phyloP scores from a whole-genome alignment of 2,329 filamentous ascomycete genomes.

The Fusarium equiseti region DNA sequence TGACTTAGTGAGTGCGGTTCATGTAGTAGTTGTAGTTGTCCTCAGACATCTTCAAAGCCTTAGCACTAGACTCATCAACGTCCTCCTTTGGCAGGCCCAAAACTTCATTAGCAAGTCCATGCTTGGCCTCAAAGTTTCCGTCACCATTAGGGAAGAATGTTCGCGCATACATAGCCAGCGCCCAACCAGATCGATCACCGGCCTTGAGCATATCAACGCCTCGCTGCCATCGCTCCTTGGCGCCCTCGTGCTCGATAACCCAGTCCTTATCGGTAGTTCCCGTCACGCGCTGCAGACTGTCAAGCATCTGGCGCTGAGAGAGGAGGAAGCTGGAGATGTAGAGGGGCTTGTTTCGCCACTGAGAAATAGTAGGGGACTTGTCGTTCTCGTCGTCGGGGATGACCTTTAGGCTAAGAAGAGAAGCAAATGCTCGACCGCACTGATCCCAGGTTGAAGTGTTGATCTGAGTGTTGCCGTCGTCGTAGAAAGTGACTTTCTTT shows the following conservation, averaged over 20 bases:
- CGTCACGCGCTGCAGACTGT: slow-evolving; percentile 68
- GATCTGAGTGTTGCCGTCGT: slow-evolving; percentile 68
- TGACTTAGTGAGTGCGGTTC: slow-evolving; percentile 9
- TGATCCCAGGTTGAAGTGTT: slow-evolving; percentile 71
- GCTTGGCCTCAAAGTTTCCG: slow-evolving; percentile 57
- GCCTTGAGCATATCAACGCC: slow-evolving; percentile 59
- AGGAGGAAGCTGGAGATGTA: slow-evolving; percentile 68
- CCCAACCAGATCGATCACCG: slow-evolving; percentile 58
- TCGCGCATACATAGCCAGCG: slow-evolving; percentile 65
- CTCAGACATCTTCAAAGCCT: slow-evolving; percentile 58
- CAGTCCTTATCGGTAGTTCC: slow-evolving; percentile 67
- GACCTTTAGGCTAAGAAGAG: slow-evolving; percentile 59
- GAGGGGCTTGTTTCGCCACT: slow-evolving; percentile 58
- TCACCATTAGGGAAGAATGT: slow-evolving; percentile 62
- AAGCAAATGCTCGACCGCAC: slow-evolving; percentile 66
- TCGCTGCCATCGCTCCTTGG: slow-evolving; percentile 61
- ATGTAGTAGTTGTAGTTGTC: slow-evolving; percentile 38
- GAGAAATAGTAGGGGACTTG: slow-evolving; percentile 49
- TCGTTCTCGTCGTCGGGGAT: slow-evolving; percentile 57
- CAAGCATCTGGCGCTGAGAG: slow-evolving; percentile 74
- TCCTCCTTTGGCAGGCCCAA: slow-evolving; percentile 70
- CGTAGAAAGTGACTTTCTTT: slow-evolving; percentile 60
- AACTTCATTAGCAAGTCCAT: slow-evolving; percentile 59
- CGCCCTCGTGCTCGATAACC: slow-evolving; percentile 60
- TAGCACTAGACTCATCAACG: slow-evolving; percentile 67